Evolutionary conservation across 768 basidiomycete genomes (phyloP), one percentile per base, ranked within the genome.

Genomic region (Phlebiopsis gigantea): DNA sequence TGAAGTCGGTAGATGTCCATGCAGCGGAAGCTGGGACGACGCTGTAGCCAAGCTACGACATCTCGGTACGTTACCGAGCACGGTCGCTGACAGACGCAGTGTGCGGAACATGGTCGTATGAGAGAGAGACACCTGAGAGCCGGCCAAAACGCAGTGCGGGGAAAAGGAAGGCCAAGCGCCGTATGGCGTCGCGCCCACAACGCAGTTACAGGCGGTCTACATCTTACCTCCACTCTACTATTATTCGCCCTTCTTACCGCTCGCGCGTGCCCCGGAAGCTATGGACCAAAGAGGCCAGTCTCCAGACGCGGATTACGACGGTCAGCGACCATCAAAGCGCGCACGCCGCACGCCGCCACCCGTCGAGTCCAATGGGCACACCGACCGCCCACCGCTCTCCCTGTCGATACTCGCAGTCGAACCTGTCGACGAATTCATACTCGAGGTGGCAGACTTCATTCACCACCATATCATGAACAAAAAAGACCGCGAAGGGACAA

Each of bases 401-500:
- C 75, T 86, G 42, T 90, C 88, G 15, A 91, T 95, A 61, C 82
- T 97, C 26, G 89, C 88, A 53, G 85, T 93, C 49, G 93, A 95
- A 67, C 93, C 93, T 1, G 74, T 92, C 28, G 94, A 97, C 70
- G 94, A 96, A 66, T 94, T 97, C 67, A 93, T 93, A 68, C 84
- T 84, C 67, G 90, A 93, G 68, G 79, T 97, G 55, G 93, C 91
- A 34, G 91, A 96, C 72, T 97, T 92, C 71, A 75, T 95, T 39
- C 84, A 84, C 71, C 84, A 86, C 65, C 84, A 79, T 75, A 82
- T 91, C 63, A 65, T 68, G 53, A 82, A 75, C 5, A 78, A 80
- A 22, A 55, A 58, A 19, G 77, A 82, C 61, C 66, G 79, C 9
- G 68, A 63, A 51, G 82, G 82, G 30, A 76, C 72, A 34, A 79